Evolutionary conservation across 768 basidiomycete species (phyloP).

Genomic region (Boletus huronensis): DNA sequence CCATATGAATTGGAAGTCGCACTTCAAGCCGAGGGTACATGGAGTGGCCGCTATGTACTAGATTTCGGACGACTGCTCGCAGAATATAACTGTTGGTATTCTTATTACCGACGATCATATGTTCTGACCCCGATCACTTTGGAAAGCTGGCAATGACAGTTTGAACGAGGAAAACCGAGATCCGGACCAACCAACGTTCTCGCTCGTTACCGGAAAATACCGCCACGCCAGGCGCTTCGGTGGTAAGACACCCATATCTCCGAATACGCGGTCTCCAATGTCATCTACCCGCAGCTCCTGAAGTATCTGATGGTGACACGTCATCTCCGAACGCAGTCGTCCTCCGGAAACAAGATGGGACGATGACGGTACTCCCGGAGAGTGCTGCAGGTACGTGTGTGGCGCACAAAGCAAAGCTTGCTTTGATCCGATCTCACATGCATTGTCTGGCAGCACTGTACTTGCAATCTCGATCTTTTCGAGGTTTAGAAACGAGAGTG

Average conservation of each 20-base stretch:
- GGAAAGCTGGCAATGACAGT: constrained; percentile 5
- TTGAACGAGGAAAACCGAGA: constrained; percentile 44
- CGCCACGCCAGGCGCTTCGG: constrained; percentile 72
- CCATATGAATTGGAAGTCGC: constrained; percentile 89
- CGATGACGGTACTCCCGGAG: constrained; percentile 52
- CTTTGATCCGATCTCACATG: constrained; percentile 3
- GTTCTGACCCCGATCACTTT: not conserved
- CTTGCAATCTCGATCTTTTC: constrained; percentile 69
- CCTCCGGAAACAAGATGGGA: constrained; percentile 59
- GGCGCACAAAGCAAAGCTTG: not conserved
- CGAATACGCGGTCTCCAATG: not conserved
- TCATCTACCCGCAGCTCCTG: constrained; percentile 5
- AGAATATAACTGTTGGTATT: constrained; percentile 25
- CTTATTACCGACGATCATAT: not conserved
- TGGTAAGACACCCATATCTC: constrained; percentile 19
- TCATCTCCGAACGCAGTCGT: constrained; percentile 44
- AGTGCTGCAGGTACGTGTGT: constrained; percentile 62
- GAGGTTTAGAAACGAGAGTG: constrained; percentile 73
- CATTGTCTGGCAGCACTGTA: constrained; percentile 51
- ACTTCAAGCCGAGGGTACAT: constrained; percentile 62
- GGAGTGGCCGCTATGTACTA: constrained; percentile 76
- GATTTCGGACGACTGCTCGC: constrained; percentile 65
- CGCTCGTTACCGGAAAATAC: constrained; percentile 82
- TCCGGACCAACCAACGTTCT: constrained; percentile 75
- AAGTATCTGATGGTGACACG: constrained; percentile 13